phyloP scores from a whole-genome alignment of 805 yeast species.

The Wickerhamiella azyma region DNA sequence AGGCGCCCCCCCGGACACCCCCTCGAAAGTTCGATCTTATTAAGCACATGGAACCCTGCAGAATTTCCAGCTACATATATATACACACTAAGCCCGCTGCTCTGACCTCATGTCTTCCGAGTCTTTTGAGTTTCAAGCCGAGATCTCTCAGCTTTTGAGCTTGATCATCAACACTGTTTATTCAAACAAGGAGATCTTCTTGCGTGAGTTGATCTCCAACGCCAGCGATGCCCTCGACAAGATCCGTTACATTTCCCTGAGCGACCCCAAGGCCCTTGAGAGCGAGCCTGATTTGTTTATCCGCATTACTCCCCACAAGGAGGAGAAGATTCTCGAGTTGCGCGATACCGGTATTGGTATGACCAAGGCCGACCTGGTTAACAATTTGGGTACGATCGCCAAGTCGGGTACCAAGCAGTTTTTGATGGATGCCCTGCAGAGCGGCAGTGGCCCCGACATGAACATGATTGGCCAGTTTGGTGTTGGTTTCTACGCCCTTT shows the following conservation, averaged over 20 bases:
- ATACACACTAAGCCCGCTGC: not conserved
- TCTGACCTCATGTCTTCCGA: slow-evolving; percentile 21
- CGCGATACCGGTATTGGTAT: slow-evolving; percentile 99
- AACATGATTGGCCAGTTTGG: slow-evolving; percentile 99
- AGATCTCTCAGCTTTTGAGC: slow-evolving; percentile 99
- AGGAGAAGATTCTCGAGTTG: slow-evolving; percentile 83
- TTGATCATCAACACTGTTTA: slow-evolving; percentile 99
- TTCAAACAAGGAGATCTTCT: slow-evolving; percentile 97
- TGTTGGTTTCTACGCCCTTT: slow-evolving; percentile 99
- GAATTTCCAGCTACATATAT: slow-evolving; percentile 6
- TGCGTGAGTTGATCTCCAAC: slow-evolving; percentile 97
- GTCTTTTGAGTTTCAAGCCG: slow-evolving; percentile 88
- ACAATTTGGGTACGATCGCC: slow-evolving; percentile 99
- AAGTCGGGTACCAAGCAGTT: slow-evolving; percentile 99
- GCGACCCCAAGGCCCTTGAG: slow-evolving; percentile 84
- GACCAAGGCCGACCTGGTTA: slow-evolving; percentile 98
- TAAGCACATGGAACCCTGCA: slow-evolving; percentile 12
- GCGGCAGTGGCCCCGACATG: slow-evolving; percentile 98
- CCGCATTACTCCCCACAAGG: slow-evolving; percentile 95
- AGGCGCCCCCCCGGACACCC: not conserved
- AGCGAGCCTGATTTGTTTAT: slow-evolving; percentile 93
- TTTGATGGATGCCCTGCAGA: slow-evolving; percentile 80
- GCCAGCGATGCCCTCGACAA: slow-evolving; percentile 99
- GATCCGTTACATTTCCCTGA: slow-evolving; percentile 90
- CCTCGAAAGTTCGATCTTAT: slow-evolving; percentile 7